These are phyloP conservation scores for Cladophialophora carrionii DNA, from an alignment of 2,329 filamentous ascomycete species.

Conservation along the genomic window DNA sequence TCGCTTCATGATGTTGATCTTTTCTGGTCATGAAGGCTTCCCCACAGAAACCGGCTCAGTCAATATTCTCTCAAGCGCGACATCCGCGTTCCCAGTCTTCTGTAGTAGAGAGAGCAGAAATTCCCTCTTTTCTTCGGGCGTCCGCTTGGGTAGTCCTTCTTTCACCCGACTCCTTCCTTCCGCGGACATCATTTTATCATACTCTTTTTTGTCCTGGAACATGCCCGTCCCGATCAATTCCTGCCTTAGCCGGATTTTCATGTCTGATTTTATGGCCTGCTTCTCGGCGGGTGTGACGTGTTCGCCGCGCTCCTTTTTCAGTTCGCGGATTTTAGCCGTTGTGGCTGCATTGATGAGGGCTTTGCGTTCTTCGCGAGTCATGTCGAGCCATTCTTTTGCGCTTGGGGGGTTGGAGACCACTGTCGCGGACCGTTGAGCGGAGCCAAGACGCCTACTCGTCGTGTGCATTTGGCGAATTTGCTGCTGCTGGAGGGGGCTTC, in stretches of 20 bases:
- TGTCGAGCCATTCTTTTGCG: slow-evolving; percentile 4
- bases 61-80: neutral
- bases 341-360: slow-evolving; percentile 11
- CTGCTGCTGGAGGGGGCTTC: slow-evolving; percentile 5
- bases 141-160: slow-evolving; percentile 12
- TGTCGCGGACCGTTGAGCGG: neutral
- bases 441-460: neutral
- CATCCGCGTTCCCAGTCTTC: neutral
- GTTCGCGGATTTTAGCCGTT: slow-evolving; percentile 8
- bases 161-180: slow-evolving; percentile 15
- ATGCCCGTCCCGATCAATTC: slow-evolving; percentile 15
- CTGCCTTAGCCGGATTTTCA: slow-evolving; percentile 11
- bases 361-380: slow-evolving; percentile 13
- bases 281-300: slow-evolving; percentile 10
- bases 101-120: slow-evolving; percentile 5
- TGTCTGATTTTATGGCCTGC: slow-evolving; percentile 4
- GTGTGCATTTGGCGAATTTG: slow-evolving; percentile 16
- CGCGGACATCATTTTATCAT: slow-evolving; percentile 3
- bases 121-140: slow-evolving; percentile 5
- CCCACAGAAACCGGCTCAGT: neutral
- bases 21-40: neutral
- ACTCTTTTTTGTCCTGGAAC: slow-evolving; percentile 9
- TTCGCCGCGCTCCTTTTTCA: neutral
- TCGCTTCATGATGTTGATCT: neutral
- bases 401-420: neutral